Conservation (phyloP, 352 stramenopile species). For the Phytophthora foliorum region DNA sequence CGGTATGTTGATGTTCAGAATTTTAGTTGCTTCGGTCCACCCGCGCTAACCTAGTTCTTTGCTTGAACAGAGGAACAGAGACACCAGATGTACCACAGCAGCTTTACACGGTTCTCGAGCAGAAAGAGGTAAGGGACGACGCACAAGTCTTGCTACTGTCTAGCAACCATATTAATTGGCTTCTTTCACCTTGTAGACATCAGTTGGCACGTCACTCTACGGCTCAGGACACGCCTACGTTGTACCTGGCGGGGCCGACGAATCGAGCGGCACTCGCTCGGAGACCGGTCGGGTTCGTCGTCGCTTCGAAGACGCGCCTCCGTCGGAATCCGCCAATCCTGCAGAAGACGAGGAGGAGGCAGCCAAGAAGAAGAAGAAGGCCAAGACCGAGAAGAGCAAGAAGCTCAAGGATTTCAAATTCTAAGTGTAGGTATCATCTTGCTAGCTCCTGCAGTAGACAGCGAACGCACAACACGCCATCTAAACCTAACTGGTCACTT, state of each 20-base stretch:
- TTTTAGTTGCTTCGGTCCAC: not conserved
- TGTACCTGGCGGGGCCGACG: constrained; percentile 50
- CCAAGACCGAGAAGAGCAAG: constrained; percentile 83
- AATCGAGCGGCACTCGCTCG: constrained; percentile 45
- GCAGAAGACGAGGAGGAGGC: constrained; percentile 64
- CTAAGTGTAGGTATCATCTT: constrained; percentile 45
- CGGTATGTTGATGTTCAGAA: constrained; percentile 38
- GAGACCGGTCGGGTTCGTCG: constrained; percentile 69
- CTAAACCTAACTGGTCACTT: constrained; percentile 12
- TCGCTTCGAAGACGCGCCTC: constrained; percentile 74
- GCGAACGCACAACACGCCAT: constrained; percentile 23
- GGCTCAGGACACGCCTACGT: constrained; percentile 82
- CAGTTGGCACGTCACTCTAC: constrained; percentile 78
- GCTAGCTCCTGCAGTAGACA: constrained; percentile 37
- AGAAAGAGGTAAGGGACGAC: constrained; percentile 63
- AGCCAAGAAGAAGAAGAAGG: constrained; percentile 78
- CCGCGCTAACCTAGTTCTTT: constrained; percentile 10
- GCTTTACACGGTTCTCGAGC: constrained; percentile 83
- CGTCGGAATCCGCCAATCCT: constrained; percentile 38
- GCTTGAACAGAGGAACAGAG: constrained; percentile 55
- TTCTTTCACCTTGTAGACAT: constrained; percentile 48
- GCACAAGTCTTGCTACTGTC: not conserved
- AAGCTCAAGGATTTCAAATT: constrained; percentile 91
- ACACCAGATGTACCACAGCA: constrained; percentile 72
- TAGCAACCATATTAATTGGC: constrained; percentile 4